These are phyloP conservation scores for Chaetomiaceae sp. DNA, from an alignment of 2,329 filamentous ascomycete genomes.

Conservation along the genomic window DNA sequence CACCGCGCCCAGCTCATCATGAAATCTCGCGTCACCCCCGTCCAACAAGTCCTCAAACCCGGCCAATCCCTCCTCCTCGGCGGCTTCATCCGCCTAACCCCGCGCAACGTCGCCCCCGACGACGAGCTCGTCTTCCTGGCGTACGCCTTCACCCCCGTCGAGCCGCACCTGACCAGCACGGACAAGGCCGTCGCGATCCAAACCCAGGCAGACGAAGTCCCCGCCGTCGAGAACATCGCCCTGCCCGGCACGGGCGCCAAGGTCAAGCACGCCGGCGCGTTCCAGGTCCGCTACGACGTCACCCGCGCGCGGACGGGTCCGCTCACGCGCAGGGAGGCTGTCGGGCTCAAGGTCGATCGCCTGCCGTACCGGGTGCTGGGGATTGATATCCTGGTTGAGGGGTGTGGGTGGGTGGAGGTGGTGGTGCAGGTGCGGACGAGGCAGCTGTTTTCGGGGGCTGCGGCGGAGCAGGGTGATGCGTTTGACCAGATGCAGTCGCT, in stretches of 20 bases:
- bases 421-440: constrained; percentile 70
- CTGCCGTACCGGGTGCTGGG: constrained; percentile 77
- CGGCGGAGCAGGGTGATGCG: constrained; percentile 18
- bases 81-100: constrained; percentile 82
- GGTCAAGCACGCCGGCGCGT: constrained; percentile 67
- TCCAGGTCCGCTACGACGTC: constrained; percentile 74
- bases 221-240: constrained; percentile 60
- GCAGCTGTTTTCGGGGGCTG: constrained; percentile 39
- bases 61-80: constrained; percentile 79
- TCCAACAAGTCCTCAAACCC: constrained; percentile 67
- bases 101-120: constrained; percentile 57
- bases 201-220: constrained; percentile 50
- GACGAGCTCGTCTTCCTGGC: constrained; percentile 59
- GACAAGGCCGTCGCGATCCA: constrained; percentile 76
- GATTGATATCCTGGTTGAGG: constrained; percentile 83
- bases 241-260: constrained; percentile 51
- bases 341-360: constrained; percentile 57
- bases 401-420: constrained; percentile 89
- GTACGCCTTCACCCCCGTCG: constrained; percentile 81
- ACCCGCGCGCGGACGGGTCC: constrained; percentile 74
- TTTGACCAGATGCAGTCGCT: constrained; percentile 24
- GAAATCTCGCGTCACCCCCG: constrained; percentile 67
- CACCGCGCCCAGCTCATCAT: constrained; percentile 69
- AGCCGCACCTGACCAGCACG: constrained; percentile 71
- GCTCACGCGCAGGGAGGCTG: constrained; percentile 58